Conservation (phyloP, 2,329 filamentous ascomycete species). For the Penicillium sclerotiorum region DNA sequence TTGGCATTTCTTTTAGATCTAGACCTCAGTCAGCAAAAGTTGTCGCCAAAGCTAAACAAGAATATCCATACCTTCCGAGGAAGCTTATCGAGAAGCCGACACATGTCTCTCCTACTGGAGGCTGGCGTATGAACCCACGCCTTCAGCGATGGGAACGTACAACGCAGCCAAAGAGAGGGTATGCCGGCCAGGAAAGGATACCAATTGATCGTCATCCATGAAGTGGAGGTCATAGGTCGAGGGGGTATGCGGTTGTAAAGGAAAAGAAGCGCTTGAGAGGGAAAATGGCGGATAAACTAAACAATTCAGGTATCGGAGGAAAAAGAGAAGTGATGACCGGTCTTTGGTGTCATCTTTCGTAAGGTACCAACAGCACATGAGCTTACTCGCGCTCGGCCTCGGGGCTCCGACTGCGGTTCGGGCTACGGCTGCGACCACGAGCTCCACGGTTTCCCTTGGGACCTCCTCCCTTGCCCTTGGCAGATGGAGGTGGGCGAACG, state of each 20-base stretch:
- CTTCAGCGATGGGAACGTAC: background rate
- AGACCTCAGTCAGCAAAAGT: constrained; percentile 25
- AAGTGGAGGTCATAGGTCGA: constrained; percentile 9
- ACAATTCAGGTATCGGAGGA: constrained; percentile 18
- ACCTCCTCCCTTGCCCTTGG: constrained; percentile 44
- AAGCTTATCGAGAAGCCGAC: constrained; percentile 32
- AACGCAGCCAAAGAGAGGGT: constrained; percentile 10
- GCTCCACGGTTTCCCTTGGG: constrained; percentile 48
- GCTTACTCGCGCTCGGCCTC: constrained; percentile 40
- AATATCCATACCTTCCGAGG: constrained; percentile 28
- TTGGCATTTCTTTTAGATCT: constrained; percentile 21
- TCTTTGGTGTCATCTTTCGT: constrained; percentile 8
- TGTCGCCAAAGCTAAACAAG: background rate
- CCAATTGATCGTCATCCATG: constrained; percentile 9
- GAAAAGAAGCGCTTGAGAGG: constrained; percentile 10
- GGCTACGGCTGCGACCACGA: constrained; percentile 48
- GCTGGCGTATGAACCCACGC: background rate
- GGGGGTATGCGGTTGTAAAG: constrained; percentile 5
- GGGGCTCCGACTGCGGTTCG: constrained; percentile 50
- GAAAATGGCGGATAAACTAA: constrained; percentile 13
- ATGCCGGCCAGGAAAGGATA: constrained; percentile 27
- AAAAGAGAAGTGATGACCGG: constrained; percentile 4
- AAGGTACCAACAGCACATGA: constrained; percentile 5
- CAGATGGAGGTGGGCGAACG: constrained; percentile 59
- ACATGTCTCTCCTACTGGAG: constrained; percentile 18